Evolutionary conservation across 192 early-diverging fungal species (phyloP).

Genomic region (Coemansia sp.): DNA sequence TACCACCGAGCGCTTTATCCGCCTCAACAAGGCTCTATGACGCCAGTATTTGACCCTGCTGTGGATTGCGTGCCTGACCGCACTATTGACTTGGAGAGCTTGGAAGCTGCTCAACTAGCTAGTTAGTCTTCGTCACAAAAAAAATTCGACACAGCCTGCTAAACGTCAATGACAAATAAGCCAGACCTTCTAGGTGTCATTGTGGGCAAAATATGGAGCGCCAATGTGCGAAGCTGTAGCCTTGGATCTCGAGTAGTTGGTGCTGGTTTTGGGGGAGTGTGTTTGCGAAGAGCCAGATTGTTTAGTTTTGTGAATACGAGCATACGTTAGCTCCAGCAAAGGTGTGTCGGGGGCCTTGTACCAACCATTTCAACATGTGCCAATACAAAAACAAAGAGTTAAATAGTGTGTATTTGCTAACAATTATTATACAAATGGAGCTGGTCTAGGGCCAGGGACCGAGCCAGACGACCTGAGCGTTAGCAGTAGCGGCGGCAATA

Average conservation of each 20-base stretch:
- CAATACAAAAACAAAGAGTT: neutral
- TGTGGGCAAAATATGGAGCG: neutral
- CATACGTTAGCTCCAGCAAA: too few relatives aligned
- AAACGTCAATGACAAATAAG: neutral
- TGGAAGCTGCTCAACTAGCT: neutral
- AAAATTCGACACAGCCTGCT: neutral
- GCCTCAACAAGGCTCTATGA: neutral
- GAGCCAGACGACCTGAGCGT: slow-evolving; percentile 6
- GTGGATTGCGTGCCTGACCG: slow-evolving; percentile 1
- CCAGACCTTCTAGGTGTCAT: neutral
- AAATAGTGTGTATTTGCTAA: slow-evolving; percentile 3
- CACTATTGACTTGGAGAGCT: slow-evolving; percentile 3
- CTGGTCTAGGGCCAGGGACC: neutral
- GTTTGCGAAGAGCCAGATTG: too few relatives aligned
- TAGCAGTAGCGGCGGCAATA: slow-evolving; percentile 7
- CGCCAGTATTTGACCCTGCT: neutral
- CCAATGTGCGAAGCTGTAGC: too few relatives aligned
- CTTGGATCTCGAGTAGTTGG: too few relatives aligned
- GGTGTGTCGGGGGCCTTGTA: too few relatives aligned
- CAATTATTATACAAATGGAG: neutral
- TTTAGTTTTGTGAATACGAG: too few relatives aligned
- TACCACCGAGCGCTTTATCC: slow-evolving; percentile 5
- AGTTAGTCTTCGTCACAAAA: neutral
- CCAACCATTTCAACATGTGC: too few relatives aligned
- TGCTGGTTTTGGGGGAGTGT: too few relatives aligned